Base-by-base conservation (phyloP, 352 stramenopile genomes). In the Phytophthora cactorum region DNA sequence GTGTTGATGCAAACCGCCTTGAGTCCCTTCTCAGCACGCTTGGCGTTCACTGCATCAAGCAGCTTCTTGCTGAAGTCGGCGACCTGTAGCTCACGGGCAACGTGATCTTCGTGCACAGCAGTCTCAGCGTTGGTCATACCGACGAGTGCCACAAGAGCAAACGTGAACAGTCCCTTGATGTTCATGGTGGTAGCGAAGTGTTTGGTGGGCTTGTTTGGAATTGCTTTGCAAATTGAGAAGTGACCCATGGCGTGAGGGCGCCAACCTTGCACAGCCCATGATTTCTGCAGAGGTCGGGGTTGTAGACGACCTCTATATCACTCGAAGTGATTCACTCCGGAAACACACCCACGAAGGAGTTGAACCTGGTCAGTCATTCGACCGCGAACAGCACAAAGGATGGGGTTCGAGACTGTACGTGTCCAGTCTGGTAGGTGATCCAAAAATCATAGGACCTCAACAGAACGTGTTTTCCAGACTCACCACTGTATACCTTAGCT, bases 1-100 rank as follows among this genome's bases (percentile, higher is more conserved):
- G 49, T 61, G 75, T 83, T 86, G 62, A 83, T 70, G 47, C 78
- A 86, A 25, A 85, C 52, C 2, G 57, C 46, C 5, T 22, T 41
- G 31, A 83, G 70, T 1, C 70, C 70, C 25, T 72, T 72, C 28
- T 73, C 70, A n/a, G 69, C 51, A n/a, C 78, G 78, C 62, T 78
- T 80, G 39, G 52, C 51, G 67, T 86, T 86, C 41, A 86, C 62
- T 7, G 66, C 61, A 6, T 50, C 47, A 8, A 81, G 58, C 25
- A 85, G 47, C 29, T 81, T 70, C 38, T 55, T 59, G 55, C 68
- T 77, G 56, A 72, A 79, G 60, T 79, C 71, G 31, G 70, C 53
- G 15, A 75, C 65, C 39, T 82, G 75, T 14, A 81, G 63, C 34
- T 69, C 63, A 27, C 63, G 57, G 1, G 36, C 68, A 39, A 52